A percentile compares a stretch with the other conserved stretches of the same genome.
Conservation (phyloP, 1,284 basidiomycete species). For the Microstroma glucosiphilum region DNA sequence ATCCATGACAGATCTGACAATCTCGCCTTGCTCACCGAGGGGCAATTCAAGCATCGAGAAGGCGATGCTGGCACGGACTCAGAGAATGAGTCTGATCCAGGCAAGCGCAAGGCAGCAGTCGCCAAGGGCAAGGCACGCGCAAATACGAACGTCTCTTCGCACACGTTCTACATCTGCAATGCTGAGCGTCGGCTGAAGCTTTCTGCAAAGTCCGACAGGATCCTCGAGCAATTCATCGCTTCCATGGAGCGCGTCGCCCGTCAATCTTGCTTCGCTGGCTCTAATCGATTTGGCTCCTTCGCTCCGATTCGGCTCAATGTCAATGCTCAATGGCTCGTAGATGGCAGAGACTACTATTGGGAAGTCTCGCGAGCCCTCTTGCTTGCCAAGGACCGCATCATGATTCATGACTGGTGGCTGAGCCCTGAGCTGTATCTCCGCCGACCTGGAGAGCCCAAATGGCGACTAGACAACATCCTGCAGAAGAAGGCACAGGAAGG, state of each 20-base stretch:
- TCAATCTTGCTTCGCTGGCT: conserved; percentile 63
- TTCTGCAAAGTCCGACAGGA: conserved; percentile 80
- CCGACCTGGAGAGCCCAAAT: conserved; percentile 74
- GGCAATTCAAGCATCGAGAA: conserved; percentile 24
- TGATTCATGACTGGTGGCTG: conserved; percentile 51
- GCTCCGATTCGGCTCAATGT: conserved; percentile 89
- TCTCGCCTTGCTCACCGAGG: conserved; percentile 39
- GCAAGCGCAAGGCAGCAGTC: conserved; percentile 8
- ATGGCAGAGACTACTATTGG: conserved; percentile 60
- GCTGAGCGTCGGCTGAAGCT: conserved; percentile 83
- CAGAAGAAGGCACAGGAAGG: conserved; percentile 91
- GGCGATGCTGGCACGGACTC: conserved; percentile 55
- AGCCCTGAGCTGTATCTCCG: conserved; percentile 71
- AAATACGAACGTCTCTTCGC: conserved; percentile 56
- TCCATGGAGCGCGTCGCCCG: conserved; percentile 76
- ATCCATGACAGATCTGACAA: conserved; percentile 21
- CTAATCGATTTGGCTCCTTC: conserved; percentile 75
- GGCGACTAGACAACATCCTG: conserved; percentile 79
- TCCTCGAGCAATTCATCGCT: conserved; percentile 96
- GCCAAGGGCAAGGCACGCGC: conserved; percentile 25
- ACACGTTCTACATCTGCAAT: conserved; percentile 90
- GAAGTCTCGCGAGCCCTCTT: conserved; percentile 88
- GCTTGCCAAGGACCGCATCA: conserved; percentile 70
- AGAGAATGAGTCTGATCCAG: conserved; percentile 13
- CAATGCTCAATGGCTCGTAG: conserved; percentile 96